Percentiles rank a stretch among this genome's conserved stretches.
Evolutionary conservation across 2,329 filamentous ascomycete genomes (phyloP).

Genomic region (Pseudocercospora eumusae): DNA sequence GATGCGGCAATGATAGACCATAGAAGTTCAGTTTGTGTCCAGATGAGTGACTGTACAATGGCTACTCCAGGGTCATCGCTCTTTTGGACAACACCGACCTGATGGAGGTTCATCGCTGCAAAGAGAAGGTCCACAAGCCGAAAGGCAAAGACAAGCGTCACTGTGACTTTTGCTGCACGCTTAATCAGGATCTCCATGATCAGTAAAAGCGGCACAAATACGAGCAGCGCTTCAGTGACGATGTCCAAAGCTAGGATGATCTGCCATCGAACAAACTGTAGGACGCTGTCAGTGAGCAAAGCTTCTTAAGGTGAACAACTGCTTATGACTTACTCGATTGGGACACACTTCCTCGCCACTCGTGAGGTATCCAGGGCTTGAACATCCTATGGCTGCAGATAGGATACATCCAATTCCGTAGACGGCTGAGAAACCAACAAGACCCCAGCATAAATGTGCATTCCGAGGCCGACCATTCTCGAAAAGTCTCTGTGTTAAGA

Average conservation of each 20-base stretch:
- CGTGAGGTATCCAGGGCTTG: slow-evolving; percentile 10
- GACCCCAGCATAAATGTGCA: slow-evolving; percentile 18
- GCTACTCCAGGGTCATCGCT: slow-evolving; percentile 13
- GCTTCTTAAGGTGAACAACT: background rate
- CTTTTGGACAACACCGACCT: slow-evolving; percentile 13
- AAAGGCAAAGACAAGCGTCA: slow-evolving; percentile 25
- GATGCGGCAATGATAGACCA: slow-evolving; percentile 29
- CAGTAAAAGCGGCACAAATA: slow-evolving; percentile 24
- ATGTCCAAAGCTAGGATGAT: slow-evolving; percentile 24
- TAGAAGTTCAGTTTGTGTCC: slow-evolving; percentile 23
- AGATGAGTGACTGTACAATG: slow-evolving; percentile 21
- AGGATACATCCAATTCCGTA: slow-evolving; percentile 23
- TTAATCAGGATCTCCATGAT: slow-evolving; percentile 27
- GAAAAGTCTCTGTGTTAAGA: slow-evolving; percentile 26
- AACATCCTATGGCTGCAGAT: slow-evolving; percentile 15
- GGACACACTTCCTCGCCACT: slow-evolving; percentile 12
- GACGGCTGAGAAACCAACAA: slow-evolving; percentile 14
- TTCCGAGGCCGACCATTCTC: slow-evolving; percentile 25
- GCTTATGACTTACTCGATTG: slow-evolving; percentile 14
- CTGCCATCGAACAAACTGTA: slow-evolving; percentile 25
- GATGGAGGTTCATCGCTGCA: slow-evolving; percentile 22
- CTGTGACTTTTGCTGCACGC: slow-evolving; percentile 24
- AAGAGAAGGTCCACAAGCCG: slow-evolving; percentile 25
- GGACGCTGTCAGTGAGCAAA: background rate
- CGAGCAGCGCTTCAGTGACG: slow-evolving; percentile 22